Evolutionary conservation across 257 asterid genomes (phyloP).

Genomic region (Nicotiana obtusifolia): DNA sequence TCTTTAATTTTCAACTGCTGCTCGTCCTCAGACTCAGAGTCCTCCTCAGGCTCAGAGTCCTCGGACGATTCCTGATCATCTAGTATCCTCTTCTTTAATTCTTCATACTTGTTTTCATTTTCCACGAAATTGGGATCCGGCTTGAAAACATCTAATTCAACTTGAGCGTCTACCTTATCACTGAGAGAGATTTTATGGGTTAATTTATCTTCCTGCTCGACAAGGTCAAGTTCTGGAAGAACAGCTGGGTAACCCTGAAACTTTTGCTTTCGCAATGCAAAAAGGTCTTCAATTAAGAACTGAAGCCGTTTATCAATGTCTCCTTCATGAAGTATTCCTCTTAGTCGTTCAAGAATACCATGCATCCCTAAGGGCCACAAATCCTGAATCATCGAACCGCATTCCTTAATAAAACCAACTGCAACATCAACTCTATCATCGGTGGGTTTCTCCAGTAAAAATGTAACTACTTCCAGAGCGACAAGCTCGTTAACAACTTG

Average conservation of each 20-base stretch:
- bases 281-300: constrained; percentile 80
- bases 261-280: constrained; percentile 89
- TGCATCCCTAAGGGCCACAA: constrained; percentile 73
- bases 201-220: constrained; percentile 87
- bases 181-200: constrained; percentile 79
- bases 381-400: constrained; percentile 85
- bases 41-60: neutral
- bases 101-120: constrained; percentile 78
- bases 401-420: constrained; percentile 72
- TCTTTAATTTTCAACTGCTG: constrained; percentile 80
- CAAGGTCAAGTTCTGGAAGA: constrained; percentile 83
- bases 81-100: constrained; percentile 49
- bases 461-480: constrained; percentile 77
- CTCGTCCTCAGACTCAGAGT: constrained; percentile 62
- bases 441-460: constrained; percentile 65
- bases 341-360: constrained; percentile 46
- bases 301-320: constrained; percentile 89
- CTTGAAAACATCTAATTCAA: constrained; percentile 58
- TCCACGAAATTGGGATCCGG: constrained; percentile 76
- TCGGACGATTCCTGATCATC: too few relatives aligned
- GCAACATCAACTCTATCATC: constrained; percentile 95
- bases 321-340: constrained; percentile 97
- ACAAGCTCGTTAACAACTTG: constrained; percentile 83
- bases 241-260: constrained; percentile 91
- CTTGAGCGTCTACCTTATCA: too few relatives aligned